These are phyloP conservation scores for Brachypodium distachyon DNA, from an alignment of 202 grass and related monocot genomes.

Conservation along the genomic window DNA sequence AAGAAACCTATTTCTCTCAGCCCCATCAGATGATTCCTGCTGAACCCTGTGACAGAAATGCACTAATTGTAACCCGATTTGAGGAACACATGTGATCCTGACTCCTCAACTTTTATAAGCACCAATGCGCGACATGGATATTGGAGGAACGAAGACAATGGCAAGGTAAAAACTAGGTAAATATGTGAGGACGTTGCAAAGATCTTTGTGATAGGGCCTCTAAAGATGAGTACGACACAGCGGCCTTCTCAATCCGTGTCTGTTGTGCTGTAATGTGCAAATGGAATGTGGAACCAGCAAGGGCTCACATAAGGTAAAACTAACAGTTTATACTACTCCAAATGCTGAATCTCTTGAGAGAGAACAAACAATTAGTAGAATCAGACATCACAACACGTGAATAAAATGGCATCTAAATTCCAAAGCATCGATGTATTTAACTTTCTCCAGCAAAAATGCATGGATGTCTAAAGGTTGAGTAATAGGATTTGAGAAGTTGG, in stretches of 20 bases:
- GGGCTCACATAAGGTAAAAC: not conserved
- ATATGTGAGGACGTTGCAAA: not conserved
- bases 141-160: not conserved
- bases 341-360: slow-evolving; percentile 1
- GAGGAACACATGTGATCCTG: not conserved
- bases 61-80: slow-evolving; percentile 11
- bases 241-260: not conserved
- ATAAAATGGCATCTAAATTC: slow-evolving; percentile 10
- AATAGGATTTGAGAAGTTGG: not conserved
- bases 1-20: slow-evolving; percentile 94
- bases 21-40: slow-evolving; percentile 94
- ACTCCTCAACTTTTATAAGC: not conserved
- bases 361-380: slow-evolving; percentile 11
- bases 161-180: not conserved
- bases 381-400: not conserved
- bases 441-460: not conserved
- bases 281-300: not conserved
- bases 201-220: slow-evolving; percentile 7
- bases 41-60: slow-evolving; percentile 67
- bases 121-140: not conserved
- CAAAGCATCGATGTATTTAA: not conserved
- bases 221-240: not conserved
- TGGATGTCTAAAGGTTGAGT: not conserved
- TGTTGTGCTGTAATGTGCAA: slow-evolving; percentile 8
- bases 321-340: not conserved